These are phyloP conservation scores for Tulasnella sp. DNA, from an alignment of 768 basidiomycete species.

Conservation along the genomic window DNA sequence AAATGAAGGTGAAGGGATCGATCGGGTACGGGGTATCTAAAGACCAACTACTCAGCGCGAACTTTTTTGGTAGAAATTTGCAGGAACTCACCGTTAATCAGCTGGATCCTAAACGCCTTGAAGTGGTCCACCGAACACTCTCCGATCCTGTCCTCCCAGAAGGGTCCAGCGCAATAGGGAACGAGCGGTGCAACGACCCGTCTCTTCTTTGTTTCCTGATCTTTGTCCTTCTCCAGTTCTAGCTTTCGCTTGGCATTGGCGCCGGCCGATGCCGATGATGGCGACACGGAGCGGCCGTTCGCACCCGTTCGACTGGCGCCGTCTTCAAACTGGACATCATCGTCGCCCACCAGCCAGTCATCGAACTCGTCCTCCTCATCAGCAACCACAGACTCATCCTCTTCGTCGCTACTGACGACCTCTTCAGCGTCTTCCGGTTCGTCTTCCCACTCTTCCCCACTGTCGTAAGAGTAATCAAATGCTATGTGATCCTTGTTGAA, in stretches of 20 bases:
- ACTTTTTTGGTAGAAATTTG: background rate
- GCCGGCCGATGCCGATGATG: background rate
- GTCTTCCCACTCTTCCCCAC: conserved; percentile 93
- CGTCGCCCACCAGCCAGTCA: conserved; percentile 68
- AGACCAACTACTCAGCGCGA: conserved; percentile 1
- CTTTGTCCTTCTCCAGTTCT: conserved; percentile 31
- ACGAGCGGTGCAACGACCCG: conserved; percentile 60
- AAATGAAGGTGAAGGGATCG: conserved; percentile 67
- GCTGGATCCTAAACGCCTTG: conserved; percentile 59
- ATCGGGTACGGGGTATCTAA: conserved; percentile 62
- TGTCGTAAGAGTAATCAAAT: conserved; percentile 87
- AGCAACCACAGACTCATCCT: conserved; percentile 52
- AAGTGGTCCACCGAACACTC: conserved; percentile 59
- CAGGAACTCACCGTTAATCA: conserved; percentile 59
- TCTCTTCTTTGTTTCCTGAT: conserved; percentile 51
- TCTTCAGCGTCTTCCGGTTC: conserved; percentile 72
- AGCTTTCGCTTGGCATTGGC: conserved; percentile 48
- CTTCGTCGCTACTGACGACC: conserved; percentile 40
- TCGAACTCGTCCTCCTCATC: conserved; percentile 57
- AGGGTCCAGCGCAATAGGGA: conserved; percentile 70
- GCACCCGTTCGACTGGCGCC: conserved; percentile 16
- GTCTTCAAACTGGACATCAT: conserved; percentile 38
- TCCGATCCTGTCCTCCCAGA: conserved; percentile 66
- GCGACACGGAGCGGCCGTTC: conserved; percentile 22
- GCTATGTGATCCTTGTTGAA: conserved; percentile 64